Base-by-base conservation (phyloP, 495 filamentous ascomycete genomes). In the Hypomontagnella monticulosa region DNA sequence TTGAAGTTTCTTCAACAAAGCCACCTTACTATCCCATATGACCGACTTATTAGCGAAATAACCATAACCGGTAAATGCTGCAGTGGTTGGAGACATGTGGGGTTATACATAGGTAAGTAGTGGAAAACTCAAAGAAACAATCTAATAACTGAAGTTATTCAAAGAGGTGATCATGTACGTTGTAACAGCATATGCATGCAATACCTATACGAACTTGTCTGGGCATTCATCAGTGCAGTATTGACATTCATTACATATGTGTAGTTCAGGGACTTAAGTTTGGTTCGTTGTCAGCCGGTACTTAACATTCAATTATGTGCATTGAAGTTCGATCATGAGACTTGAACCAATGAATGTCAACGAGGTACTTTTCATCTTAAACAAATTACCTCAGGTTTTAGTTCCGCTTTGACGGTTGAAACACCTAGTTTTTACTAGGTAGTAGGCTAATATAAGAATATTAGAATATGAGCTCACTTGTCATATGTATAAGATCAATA, bases 291-390 rank as follows among this genome's bases (percentile, higher is more conserved):
- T 48, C 34, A 56, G 34, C 33, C 32, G 44, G 50, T 53, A 40
- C 58, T 63, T 5, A 18, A 38, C 40, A 19, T 61, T 57, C 67
- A 61, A 67, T 69, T 61, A 57, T 71, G 67, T 67, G 64, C 61
- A 71, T 69, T 54, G 58, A 69, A 36, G 57, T 47, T 68, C 52
- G 57, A 63, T 63, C 56, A 70, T 63, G 60, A 71, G 63, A 70
- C 67, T 61, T 67, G 47, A 32, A 3, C 18, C 46, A 40, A 44
- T 8, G 44, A 43, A 44, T 66, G 43, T 44, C 32, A 48, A 33
- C 30, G 32, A 36, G 18, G 36, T 37, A 42, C 18, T 52, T 44
- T 52, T 40, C 38, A 34, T 44, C 19, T 46, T 10, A 27, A 53
- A 23, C 20, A n/a, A 27, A 50, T 11, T 40, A 16, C 10, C 20